Percentiles rank a stretch among this genome's conserved stretches.
Evolutionary conservation across 257 asterid genomes (phyloP).

Genomic region (Mentha longifolia): DNA sequence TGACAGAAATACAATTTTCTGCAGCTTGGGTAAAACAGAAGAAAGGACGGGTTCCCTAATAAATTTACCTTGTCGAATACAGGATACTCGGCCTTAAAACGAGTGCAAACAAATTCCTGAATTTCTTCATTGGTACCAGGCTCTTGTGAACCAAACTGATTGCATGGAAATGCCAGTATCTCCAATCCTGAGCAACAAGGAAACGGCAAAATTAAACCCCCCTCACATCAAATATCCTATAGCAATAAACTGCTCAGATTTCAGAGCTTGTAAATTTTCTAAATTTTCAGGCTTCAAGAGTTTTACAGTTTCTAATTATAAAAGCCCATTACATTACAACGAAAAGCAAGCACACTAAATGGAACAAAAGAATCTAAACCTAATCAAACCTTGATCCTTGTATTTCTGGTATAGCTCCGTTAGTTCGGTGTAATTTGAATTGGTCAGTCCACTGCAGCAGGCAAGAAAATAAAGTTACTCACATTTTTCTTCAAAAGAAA

Average conservation of each 20-base stretch:
- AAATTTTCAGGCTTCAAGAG: constrained; percentile 11
- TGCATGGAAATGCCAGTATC: constrained; percentile 96
- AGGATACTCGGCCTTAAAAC: constrained; percentile 91
- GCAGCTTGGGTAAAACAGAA: not conserved
- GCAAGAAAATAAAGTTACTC: constrained; percentile 16
- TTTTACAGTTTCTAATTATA: not conserved
- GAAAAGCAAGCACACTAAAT: constrained; percentile 15
- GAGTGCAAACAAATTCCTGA: constrained; percentile 80
- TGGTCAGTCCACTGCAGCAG: constrained; percentile 80
- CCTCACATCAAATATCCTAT: not conserved
- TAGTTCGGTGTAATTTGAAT: constrained; percentile 80
- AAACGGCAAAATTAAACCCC: not conserved
- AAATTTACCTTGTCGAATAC: constrained; percentile 75
- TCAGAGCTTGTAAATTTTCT: constrained; percentile 1
- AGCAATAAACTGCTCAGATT: not conserved
- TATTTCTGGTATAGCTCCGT: constrained; percentile 64
- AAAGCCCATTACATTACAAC: not conserved
- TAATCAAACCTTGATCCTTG: constrained; percentile 73
- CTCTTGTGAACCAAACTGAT: constrained; percentile 91
- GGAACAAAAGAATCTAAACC: constrained; percentile 6
- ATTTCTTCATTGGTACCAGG: constrained; percentile 90
- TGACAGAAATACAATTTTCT: not conserved
- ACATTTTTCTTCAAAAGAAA: not conserved
- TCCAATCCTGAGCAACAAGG: constrained; percentile 59
- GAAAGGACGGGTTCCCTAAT: not conserved